phyloP scores from a whole-genome alignment of 2,329 filamentous ascomycete species.

The Domatiomyces globalis region DNA sequence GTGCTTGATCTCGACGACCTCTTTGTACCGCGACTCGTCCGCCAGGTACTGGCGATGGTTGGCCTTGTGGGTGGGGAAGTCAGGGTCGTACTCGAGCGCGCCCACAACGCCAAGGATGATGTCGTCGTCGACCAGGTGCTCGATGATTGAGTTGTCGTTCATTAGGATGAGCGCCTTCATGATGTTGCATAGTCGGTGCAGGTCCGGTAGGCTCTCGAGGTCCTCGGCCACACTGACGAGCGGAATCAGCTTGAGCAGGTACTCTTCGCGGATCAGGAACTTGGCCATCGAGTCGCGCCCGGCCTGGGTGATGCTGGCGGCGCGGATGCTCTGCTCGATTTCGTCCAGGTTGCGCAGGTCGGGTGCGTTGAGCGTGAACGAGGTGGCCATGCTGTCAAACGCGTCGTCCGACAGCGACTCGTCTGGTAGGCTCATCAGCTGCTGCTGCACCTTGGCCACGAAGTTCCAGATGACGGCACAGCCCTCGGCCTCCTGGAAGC shows the following conservation, averaged over 20 bases:
- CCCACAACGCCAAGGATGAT: slow-evolving; percentile 86
- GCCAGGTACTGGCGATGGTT: slow-evolving; percentile 90
- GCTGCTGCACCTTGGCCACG: slow-evolving; percentile 69
- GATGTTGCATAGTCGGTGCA: slow-evolving; percentile 90
- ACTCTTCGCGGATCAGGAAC: slow-evolving; percentile 70
- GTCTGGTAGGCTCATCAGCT: slow-evolving; percentile 47
- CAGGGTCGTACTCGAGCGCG: slow-evolving; percentile 91
- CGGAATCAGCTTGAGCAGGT: slow-evolving; percentile 73
- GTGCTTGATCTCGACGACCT: slow-evolving; percentile 87
- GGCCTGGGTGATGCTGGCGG: slow-evolving; percentile 56
- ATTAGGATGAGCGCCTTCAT: slow-evolving; percentile 92
- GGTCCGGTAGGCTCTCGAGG: slow-evolving; percentile 68
- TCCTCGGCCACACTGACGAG: slow-evolving; percentile 82
- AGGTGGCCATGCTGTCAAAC: slow-evolving; percentile 53
- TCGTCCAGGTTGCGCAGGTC: slow-evolving; percentile 72
- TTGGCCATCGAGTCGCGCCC: slow-evolving; percentile 80
- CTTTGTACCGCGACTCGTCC: slow-evolving; percentile 81
- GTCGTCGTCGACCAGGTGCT: slow-evolving; percentile 80
- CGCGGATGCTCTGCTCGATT: slow-evolving; percentile 71
- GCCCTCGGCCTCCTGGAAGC: slow-evolving; percentile 93
- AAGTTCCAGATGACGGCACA: slow-evolving; percentile 94
- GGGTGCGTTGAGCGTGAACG: slow-evolving; percentile 62
- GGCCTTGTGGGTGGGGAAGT: slow-evolving; percentile 93
- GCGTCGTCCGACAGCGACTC: slow-evolving; percentile 81
- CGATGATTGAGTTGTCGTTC: slow-evolving; percentile 90